A percentile compares a stretch with the other conserved stretches of the same genome.
phyloP scores from a whole-genome alignment of 208 protist species.

The Leishmania braziliensis region DNA sequence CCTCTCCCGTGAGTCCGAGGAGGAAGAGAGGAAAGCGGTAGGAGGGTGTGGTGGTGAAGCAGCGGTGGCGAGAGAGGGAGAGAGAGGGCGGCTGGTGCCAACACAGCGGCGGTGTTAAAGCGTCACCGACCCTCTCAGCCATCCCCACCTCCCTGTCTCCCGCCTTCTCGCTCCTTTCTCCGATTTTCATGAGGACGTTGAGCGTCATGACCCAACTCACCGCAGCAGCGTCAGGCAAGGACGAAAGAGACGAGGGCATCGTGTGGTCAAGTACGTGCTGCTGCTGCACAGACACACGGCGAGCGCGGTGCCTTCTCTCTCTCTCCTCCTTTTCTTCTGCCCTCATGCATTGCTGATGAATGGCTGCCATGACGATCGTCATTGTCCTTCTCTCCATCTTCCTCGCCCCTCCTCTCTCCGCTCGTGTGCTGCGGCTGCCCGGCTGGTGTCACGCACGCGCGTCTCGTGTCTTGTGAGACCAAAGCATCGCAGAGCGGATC shows the following conservation, averaged over 20 bases:
- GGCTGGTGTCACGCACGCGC: neutral
- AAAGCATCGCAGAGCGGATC: neutral
- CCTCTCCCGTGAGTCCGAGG: neutral
- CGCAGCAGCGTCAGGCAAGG: neutral
- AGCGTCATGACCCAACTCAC: neutral
- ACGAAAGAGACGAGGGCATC: neutral
- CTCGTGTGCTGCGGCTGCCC: neutral
- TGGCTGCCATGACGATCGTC: no score
- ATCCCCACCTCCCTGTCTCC: neutral
- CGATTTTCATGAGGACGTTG: neutral
- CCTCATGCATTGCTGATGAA: neutral
- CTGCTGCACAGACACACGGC: neutral
- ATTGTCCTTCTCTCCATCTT: neutral
- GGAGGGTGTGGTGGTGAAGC: neutral
- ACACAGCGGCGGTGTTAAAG: neutral
- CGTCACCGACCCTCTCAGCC: neutral
- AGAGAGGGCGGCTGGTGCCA: neutral
- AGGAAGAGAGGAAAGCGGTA: neutral
- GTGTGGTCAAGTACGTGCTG: neutral
- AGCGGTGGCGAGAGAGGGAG: neutral
- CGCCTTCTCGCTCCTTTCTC: neutral
- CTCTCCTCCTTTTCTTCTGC: neutral
- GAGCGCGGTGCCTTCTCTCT: neutral
- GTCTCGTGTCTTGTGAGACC: neutral
- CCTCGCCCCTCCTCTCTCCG: neutral